These are phyloP conservation scores for Fusarium torreyae DNA, from an alignment of 2,329 filamentous ascomycete genomes.

Conservation along the genomic window DNA sequence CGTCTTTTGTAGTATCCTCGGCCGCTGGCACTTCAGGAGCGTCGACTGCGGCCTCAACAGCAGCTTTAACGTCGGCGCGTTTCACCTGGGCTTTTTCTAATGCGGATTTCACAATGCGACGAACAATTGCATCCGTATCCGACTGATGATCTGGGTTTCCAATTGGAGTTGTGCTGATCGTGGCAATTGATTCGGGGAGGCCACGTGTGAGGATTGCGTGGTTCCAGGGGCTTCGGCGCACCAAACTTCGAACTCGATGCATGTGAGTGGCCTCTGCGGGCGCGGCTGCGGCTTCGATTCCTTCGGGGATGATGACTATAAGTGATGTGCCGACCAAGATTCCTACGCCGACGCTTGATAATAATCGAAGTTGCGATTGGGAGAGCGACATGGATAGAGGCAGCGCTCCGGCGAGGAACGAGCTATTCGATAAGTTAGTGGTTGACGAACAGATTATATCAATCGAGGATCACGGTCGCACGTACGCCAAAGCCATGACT, in stretches of 20 bases:
- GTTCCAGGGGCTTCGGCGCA: constrained; percentile 53
- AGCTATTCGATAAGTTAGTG: constrained; percentile 68
- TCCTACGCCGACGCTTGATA: constrained; percentile 93
- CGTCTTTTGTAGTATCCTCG: constrained; percentile 25
- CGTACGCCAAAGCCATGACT: constrained; percentile 73
- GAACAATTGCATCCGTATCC: constrained; percentile 36
- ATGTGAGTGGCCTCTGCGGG: constrained; percentile 59
- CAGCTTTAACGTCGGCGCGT: constrained; percentile 33
- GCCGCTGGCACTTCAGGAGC: constrained; percentile 33
- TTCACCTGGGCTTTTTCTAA: constrained; percentile 19
- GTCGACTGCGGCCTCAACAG: constrained; percentile 32
- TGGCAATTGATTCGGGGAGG: constrained; percentile 45
- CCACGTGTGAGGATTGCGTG: constrained; percentile 47
- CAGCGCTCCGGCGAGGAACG: constrained; percentile 92
- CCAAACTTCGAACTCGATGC: constrained; percentile 54
- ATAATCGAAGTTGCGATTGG: constrained; percentile 86
- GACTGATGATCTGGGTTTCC: constrained; percentile 15
- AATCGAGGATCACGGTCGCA: constrained; percentile 38
- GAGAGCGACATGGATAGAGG: constrained; percentile 92
- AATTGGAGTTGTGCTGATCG: constrained; percentile 30
- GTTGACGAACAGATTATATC: constrained; percentile 35
- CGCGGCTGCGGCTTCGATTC: constrained; percentile 89
- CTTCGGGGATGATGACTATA: constrained; percentile 97
- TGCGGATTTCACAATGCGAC: constrained; percentile 30
- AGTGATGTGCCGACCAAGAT: constrained; percentile 95